A percentile compares a stretch with the other conserved stretches of the same genome.
phyloP scores from a whole-genome alignment of 345 rosid genomes.

The Heritiera littoralis region DNA sequence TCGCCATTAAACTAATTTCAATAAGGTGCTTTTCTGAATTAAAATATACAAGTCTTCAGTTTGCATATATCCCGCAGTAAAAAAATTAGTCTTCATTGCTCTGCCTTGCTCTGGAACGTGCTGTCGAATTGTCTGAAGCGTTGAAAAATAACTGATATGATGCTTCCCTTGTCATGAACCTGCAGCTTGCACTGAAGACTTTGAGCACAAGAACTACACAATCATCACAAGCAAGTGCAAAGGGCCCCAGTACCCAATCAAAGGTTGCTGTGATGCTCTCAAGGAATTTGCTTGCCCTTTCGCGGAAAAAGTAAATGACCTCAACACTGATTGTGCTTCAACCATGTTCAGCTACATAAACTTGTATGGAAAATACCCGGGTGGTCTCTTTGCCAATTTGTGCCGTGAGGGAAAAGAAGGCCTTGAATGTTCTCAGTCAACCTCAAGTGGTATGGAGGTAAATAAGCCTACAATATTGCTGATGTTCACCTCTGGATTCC shows the following conservation, averaged over 20 bases:
- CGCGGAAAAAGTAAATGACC: constrained; percentile 50
- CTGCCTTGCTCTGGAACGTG: not conserved
- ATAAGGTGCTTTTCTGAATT: not conserved
- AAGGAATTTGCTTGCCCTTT: constrained; percentile 68
- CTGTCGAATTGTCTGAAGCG: not conserved
- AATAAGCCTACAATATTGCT: constrained; percentile 18
- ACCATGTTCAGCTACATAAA: constrained; percentile 92
- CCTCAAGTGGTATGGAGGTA: not conserved
- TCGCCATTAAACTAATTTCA: not conserved
- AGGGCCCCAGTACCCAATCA: constrained; percentile 66
- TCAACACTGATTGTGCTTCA: constrained; percentile 51
- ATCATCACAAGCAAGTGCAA: constrained; percentile 66
- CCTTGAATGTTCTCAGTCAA: constrained; percentile 44
- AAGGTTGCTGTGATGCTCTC: constrained; percentile 54
- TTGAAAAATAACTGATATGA: not conserved
- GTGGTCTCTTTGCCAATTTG: constrained; percentile 71
- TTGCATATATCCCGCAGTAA: not conserved
- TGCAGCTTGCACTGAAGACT: constrained; percentile 59
- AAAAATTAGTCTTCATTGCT: not conserved
- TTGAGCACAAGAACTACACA: constrained; percentile 63
- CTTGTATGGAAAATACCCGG: constrained; percentile 73
- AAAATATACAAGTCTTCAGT: not conserved
- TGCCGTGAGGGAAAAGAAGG: constrained; percentile 64
- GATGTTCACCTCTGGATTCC: constrained; percentile 28
- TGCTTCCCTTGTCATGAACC: not conserved